These are phyloP conservation scores for Pedinophyceae sp. DNA, from an alignment of 139 green algal species.

Conservation along the genomic window DNA sequence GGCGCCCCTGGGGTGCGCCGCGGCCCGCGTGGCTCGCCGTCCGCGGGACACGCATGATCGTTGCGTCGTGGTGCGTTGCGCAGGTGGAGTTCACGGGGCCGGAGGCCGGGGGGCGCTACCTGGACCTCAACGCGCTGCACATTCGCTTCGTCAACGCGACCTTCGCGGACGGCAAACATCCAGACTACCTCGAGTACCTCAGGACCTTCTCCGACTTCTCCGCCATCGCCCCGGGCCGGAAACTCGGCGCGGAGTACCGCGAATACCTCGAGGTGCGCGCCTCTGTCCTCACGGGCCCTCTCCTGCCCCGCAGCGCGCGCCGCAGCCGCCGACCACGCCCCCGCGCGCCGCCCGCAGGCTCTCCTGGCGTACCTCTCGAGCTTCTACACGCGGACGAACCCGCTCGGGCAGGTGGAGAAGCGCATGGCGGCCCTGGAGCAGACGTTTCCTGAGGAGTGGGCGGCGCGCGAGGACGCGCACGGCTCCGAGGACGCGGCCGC, in stretches of 20 bases:
- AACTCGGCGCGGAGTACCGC: conserved; percentile 13
- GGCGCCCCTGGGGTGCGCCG: background rate
- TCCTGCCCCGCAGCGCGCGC: background rate
- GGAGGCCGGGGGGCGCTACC: conserved; percentile 67
- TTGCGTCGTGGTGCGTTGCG: too few species aligned
- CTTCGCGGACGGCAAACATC: conserved; percentile 40
- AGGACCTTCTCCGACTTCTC: conserved; percentile 26
- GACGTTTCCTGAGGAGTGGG: too few species aligned
- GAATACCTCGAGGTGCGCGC: conserved; percentile 34
- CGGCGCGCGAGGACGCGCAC: too few species aligned
- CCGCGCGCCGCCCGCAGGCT: conserved; percentile 36
- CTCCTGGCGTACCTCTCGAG: conserved; percentile 65
- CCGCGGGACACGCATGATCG: background rate
- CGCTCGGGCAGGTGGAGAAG: conserved; percentile 53
- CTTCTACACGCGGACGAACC: conserved; percentile 81
- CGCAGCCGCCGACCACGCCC: background rate
- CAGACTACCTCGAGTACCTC: conserved; percentile 63
- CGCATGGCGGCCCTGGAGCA: background rate
- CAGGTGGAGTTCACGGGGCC: conserved; percentile 66
- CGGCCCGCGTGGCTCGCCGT: background rate
- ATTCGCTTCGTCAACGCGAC: conserved; percentile 62
- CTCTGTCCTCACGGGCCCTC: background rate
- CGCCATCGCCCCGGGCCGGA: conserved; percentile 12
- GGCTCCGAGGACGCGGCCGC: background rate
- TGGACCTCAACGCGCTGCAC: conserved; percentile 79